Conservation (phyloP, 192 early-diverging fungal genomes). For the Podila verticillata region DNA sequence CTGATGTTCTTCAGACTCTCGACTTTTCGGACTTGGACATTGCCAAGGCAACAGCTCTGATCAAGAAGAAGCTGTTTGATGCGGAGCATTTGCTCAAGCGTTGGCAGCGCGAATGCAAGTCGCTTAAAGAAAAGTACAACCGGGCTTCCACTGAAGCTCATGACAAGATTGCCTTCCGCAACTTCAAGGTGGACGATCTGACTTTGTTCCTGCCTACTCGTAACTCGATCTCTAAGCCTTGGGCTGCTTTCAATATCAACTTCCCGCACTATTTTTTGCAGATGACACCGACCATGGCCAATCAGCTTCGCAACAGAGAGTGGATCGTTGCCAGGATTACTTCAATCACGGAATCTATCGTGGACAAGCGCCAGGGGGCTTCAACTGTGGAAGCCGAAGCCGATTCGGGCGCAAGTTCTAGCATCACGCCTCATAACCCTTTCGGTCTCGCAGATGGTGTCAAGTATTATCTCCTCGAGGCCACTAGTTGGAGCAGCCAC, state of each 20-base stretch:
- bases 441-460: constrained; percentile 62
- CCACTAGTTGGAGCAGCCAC: constrained; percentile 53
- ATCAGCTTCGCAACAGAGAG: constrained; percentile 52
- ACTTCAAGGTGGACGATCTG: constrained; percentile 67
- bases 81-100: constrained; percentile 46
- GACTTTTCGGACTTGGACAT: constrained; percentile 34
- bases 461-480: constrained; percentile 62
- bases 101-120: constrained; percentile 49
- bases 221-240: constrained; percentile 62
- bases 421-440: constrained; percentile 46
- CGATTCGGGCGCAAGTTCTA: constrained; percentile 3
- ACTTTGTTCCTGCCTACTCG: constrained; percentile 65
- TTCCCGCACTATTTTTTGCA: constrained; percentile 65
- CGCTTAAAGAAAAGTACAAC: constrained; percentile 59
- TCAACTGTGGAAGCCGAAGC: constrained; percentile 1
- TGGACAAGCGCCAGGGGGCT: constrained; percentile 44
- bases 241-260: constrained; percentile 69
- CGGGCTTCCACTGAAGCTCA: constrained; percentile 39
- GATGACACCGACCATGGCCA: constrained; percentile 41
- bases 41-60: constrained; percentile 19
- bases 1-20: constrained; percentile 28
- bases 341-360: constrained; percentile 57
- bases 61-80: constrained; percentile 45
- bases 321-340: constrained; percentile 64
- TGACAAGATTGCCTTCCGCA: constrained; percentile 68